phyloP scores from a whole-genome alignment of 805 yeast genomes.

The Brettanomyces custersianus region DNA sequence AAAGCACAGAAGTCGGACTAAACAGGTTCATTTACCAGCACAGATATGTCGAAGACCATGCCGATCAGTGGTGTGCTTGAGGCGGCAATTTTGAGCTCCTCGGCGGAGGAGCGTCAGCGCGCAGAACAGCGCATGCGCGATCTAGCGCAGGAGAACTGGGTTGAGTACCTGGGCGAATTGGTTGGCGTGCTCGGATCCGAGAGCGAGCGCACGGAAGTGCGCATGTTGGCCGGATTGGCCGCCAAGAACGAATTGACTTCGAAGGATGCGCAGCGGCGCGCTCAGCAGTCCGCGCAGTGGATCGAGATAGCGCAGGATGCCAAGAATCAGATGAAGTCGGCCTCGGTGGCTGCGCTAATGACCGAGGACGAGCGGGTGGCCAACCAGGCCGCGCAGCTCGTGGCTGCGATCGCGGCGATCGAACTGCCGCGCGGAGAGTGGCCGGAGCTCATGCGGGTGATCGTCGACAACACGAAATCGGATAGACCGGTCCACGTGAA shows the following conservation, averaged over 20 bases:
- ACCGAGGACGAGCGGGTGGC: slow-evolving; percentile 72
- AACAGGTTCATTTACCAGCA: background rate
- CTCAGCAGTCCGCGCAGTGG: slow-evolving; percentile 69
- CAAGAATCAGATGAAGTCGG: slow-evolving; percentile 57
- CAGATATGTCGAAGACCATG: too few species aligned
- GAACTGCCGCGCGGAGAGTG: slow-evolving; percentile 85
- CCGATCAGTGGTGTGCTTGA: slow-evolving; percentile 69
- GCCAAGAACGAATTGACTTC: slow-evolving; percentile 83
- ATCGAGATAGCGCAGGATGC: slow-evolving; percentile 42
- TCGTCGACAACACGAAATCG: slow-evolving; percentile 78
- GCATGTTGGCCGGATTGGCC: slow-evolving; percentile 85
- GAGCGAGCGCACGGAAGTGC: slow-evolving; percentile 60
- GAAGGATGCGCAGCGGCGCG: slow-evolving; percentile 56
- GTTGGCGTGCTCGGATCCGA: slow-evolving; percentile 65
- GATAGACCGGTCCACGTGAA: slow-evolving; percentile 74
- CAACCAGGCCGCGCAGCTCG: slow-evolving; percentile 82
- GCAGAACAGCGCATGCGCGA: slow-evolving; percentile 73
- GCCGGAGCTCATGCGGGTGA: slow-evolving; percentile 75
- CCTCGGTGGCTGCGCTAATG: slow-evolving; percentile 54
- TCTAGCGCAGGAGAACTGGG: slow-evolving; percentile 69
- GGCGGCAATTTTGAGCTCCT: slow-evolving; percentile 65
- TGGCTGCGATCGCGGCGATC: slow-evolving; percentile 94
- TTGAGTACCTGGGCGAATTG: slow-evolving; percentile 60
- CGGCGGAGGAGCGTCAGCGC: slow-evolving; percentile 56
- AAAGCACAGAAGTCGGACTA: too few species aligned